Evolutionary conservation across 805 yeast species (phyloP).

Genomic region (Sporopachydermia quercuum): DNA sequence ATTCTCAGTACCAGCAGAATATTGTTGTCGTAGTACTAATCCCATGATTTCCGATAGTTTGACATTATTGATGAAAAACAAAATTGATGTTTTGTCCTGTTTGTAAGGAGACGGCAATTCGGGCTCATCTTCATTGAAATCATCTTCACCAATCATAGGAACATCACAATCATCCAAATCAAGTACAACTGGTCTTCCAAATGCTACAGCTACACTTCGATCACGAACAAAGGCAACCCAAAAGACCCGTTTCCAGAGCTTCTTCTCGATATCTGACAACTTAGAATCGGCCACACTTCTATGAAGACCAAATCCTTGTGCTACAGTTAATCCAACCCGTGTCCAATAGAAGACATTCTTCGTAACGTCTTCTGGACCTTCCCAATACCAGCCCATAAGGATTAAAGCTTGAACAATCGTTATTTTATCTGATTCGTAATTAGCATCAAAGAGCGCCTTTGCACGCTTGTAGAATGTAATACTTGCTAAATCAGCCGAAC

Average conservation of each 20-base stretch:
- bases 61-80: conserved; percentile 45
- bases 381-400: conserved; percentile 57
- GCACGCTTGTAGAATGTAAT: conserved; percentile 56
- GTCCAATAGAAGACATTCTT: conserved; percentile 59
- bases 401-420: conserved; percentile 45
- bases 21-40: conserved; percentile 51
- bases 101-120: conserved; percentile 28
- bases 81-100: conserved; percentile 32
- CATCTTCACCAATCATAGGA: conserved; percentile 52
- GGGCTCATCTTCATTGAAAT: conserved; percentile 40
- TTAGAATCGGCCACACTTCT: conserved; percentile 29
- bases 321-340: conserved; percentile 50
- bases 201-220: conserved; percentile 51
- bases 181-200: conserved; percentile 58
- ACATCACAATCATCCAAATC: conserved; percentile 65
- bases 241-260: conserved; percentile 55
- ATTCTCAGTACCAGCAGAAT: conserved; percentile 51
- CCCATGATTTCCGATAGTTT: conserved; percentile 61
- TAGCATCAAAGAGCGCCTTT: conserved; percentile 57
- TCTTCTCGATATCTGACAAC: conserved; percentile 26
- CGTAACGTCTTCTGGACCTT: conserved; percentile 54
- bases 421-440: conserved; percentile 50
- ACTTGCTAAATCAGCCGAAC: conserved; percentile 34
- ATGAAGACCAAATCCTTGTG: conserved; percentile 69
- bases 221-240: conserved; percentile 68